Evolutionary conservation across 495 filamentous ascomycete species (phyloP).

Genomic region (Xylaria palmicola): DNA sequence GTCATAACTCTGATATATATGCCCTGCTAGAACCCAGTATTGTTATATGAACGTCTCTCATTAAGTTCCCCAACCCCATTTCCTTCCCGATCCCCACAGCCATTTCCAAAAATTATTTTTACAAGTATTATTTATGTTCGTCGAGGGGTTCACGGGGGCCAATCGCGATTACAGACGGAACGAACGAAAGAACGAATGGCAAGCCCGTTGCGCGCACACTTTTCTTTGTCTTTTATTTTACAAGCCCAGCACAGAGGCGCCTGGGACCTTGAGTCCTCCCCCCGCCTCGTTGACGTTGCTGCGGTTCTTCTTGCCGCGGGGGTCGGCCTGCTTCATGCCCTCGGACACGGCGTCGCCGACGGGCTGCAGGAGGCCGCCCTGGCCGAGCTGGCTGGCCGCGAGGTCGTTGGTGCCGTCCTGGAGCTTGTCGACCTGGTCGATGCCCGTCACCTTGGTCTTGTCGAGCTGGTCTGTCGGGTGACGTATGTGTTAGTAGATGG

Average conservation of each 20-base stretch:
- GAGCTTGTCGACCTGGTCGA: conserved; percentile 59
- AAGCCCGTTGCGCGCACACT: too few species aligned
- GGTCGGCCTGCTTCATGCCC: conserved; percentile 62
- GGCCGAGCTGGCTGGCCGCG: conserved; percentile 59
- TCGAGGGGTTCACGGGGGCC: too few species aligned
- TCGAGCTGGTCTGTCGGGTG: conserved; percentile 54
- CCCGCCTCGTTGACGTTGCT: background rate
- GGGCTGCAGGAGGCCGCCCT: conserved; percentile 60
- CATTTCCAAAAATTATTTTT: too few species aligned
- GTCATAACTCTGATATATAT: too few species aligned
- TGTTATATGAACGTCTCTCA: too few species aligned
- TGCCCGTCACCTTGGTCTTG: conserved; percentile 64
- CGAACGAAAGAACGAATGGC: too few species aligned
- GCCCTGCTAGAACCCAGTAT: too few species aligned
- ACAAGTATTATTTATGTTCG: too few species aligned
- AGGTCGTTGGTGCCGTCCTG: conserved; percentile 62
- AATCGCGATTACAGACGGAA: too few species aligned
- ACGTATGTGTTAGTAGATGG: background rate
- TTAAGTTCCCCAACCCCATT: too few species aligned
- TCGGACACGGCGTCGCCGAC: conserved; percentile 61
- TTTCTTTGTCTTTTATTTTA: background rate
- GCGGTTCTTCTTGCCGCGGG: conserved; percentile 53
- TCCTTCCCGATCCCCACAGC: too few species aligned
- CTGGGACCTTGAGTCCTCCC: background rate
- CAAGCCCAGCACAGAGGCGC: background rate